Percentiles rank a stretch among this genome's conserved stretches.
Conservation (phyloP, 768 basidiomycete genomes). For the Lyophyllum semitale region DNA sequence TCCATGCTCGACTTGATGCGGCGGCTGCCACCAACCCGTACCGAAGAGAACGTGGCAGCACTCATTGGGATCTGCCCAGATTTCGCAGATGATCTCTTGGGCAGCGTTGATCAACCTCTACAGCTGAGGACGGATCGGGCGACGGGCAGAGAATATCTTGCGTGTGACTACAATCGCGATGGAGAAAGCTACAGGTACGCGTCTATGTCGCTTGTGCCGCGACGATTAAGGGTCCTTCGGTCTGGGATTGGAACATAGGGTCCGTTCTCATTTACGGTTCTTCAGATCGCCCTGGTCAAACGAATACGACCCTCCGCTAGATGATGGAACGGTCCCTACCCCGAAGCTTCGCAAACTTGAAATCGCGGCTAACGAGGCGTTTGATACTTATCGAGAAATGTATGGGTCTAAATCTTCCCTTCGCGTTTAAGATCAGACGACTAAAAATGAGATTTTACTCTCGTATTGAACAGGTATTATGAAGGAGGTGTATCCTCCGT, state of each 20-base stretch:
- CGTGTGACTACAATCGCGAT: slow-evolving; percentile 92
- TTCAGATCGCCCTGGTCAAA: slow-evolving; percentile 97
- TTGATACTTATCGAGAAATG: slow-evolving; percentile 97
- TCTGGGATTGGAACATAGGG: not conserved
- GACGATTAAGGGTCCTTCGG: not conserved
- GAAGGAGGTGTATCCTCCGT: slow-evolving; percentile 98
- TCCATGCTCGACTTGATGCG: slow-evolving; percentile 96
- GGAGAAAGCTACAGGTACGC: slow-evolving; percentile 86
- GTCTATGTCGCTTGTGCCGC: not conserved
- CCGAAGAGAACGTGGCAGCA: slow-evolving; percentile 83
- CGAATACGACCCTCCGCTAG: slow-evolving; percentile 87
- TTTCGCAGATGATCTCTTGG: slow-evolving; percentile 91
- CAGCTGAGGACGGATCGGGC: slow-evolving; percentile 77
- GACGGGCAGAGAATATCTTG: slow-evolving; percentile 87
- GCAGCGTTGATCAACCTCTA: slow-evolving; percentile 93
- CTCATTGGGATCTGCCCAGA: slow-evolving; percentile 88
- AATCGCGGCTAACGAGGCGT: slow-evolving; percentile 91
- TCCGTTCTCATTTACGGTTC: slow-evolving; percentile 3
- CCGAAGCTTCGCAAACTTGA: slow-evolving; percentile 88
- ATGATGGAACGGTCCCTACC: slow-evolving; percentile 87
- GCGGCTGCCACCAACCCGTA: slow-evolving; percentile 88
- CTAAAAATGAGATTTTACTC: not conserved
- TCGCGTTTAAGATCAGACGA: not conserved
- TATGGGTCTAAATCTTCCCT: slow-evolving; percentile 40
- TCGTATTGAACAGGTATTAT: slow-evolving; percentile 66